These are phyloP conservation scores for Hyphopichia khmerensis DNA, from an alignment of 1,139 yeast species.

Conservation along the genomic window DNA sequence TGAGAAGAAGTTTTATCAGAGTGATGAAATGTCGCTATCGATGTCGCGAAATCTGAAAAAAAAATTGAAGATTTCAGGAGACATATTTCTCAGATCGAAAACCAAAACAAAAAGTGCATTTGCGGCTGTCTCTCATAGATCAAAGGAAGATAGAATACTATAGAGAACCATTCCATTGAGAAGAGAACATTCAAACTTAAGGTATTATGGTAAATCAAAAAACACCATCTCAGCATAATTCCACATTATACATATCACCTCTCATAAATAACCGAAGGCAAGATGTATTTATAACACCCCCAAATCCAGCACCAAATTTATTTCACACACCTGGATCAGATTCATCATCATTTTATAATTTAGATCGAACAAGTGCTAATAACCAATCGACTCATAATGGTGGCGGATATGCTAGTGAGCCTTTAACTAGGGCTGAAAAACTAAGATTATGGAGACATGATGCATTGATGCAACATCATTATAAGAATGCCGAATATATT, in stretches of 20 bases:
- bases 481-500: constrained; percentile 83
- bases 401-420: constrained; percentile 20
- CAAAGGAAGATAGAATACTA: neutral
- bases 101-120: neutral
- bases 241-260: constrained; percentile 65
- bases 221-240: constrained; percentile 52
- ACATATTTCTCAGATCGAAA: neutral
- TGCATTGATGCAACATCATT: constrained; percentile 90
- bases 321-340: constrained; percentile 47
- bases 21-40: too few relatives aligned
- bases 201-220: constrained; percentile 37
- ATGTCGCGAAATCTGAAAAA: neutral
- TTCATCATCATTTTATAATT: constrained; percentile 40
- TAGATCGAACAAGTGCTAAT: constrained; percentile 22
- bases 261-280: constrained; percentile 46
- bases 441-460: constrained; percentile 92
- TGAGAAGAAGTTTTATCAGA: neutral
- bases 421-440: constrained; percentile 79
- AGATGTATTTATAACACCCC: constrained; percentile 56
- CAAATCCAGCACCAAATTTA: constrained; percentile 43
- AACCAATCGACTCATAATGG: constrained; percentile 5
- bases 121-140: neutral
- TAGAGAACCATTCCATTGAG: too few relatives aligned
- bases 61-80: too few relatives aligned
- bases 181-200: too few relatives aligned